phyloP scores from a whole-genome alignment of 1,284 basidiomycete species.

The Agaricales sp. region DNA sequence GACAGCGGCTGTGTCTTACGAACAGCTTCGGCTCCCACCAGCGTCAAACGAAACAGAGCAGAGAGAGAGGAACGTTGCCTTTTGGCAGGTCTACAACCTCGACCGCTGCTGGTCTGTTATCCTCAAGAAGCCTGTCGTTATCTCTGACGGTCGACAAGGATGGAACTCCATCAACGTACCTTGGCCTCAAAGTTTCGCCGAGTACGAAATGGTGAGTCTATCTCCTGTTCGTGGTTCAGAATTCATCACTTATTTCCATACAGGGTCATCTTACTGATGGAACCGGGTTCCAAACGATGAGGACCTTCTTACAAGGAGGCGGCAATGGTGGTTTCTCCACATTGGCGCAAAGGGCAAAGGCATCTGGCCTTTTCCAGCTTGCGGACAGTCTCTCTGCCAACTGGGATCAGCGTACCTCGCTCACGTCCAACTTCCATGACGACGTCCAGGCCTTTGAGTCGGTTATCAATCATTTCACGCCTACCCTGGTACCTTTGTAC shows the following conservation, averaged over 20 bases:
- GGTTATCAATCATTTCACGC: conserved; percentile 48
- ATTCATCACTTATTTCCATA: conserved; percentile 4
- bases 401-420: conserved; percentile 31
- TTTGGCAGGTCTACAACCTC: conserved; percentile 62
- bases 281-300: conserved; percentile 44
- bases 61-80: conserved; percentile 54
- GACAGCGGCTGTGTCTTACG: conserved; percentile 22
- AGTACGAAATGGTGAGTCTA: conserved; percentile 43
- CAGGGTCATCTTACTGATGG: conserved; percentile 48
- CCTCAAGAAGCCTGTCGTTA: conserved; percentile 43
- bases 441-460: conserved; percentile 53
- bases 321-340: conserved; percentile 49
- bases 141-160: conserved; percentile 36
- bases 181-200: conserved; percentile 51
- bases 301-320: conserved; percentile 50
- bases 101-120: conserved; percentile 60
- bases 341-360: conserved; percentile 57
- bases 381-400: conserved; percentile 48
- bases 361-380: conserved; percentile 61
- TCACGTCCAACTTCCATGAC: conserved; percentile 27
- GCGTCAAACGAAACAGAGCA: conserved; percentile 43
- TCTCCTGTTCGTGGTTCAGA: conserved; percentile 7
- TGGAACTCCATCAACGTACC: conserved; percentile 47
- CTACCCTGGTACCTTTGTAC: conserved; percentile 52
- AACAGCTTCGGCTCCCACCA: conserved; percentile 40